Evolutionary conservation across 2,329 filamentous ascomycete species (phyloP).

Genomic region (Aaosphaeria arxii): DNA sequence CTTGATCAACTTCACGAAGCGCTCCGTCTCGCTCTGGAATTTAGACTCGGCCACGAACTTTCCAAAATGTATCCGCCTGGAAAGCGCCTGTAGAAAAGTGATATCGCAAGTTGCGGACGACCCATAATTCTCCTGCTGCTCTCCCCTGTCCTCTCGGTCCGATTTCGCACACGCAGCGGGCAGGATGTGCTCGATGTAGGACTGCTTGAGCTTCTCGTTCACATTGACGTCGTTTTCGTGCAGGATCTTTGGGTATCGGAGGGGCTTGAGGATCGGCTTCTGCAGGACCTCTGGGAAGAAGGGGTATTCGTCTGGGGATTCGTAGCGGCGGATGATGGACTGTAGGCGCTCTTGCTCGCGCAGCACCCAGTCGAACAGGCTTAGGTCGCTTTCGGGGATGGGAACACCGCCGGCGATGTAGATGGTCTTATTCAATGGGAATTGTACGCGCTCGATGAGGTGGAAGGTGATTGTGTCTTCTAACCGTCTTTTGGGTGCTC

Average conservation of each 20-base stretch:
- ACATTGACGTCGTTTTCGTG: constrained; percentile 88
- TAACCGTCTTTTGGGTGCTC: constrained; percentile 63
- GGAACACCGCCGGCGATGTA: constrained; percentile 77
- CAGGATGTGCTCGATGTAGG: constrained; percentile 80
- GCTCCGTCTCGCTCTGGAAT: constrained; percentile 78
- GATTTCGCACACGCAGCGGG: constrained; percentile 79
- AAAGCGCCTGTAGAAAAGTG: constrained; percentile 81
- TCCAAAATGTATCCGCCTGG: constrained; percentile 90
- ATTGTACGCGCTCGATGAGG: constrained; percentile 96
- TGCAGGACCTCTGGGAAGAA: constrained; percentile 87
- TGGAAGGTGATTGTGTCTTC: constrained; percentile 98
- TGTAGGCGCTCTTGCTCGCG: constrained; percentile 86
- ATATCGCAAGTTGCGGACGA: constrained; percentile 91
- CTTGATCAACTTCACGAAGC: constrained; percentile 79
- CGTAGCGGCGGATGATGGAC: constrained; percentile 88
- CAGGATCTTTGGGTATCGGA: constrained; percentile 84
- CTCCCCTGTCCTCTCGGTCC: constrained; percentile 74
- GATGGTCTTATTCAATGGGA: constrained; percentile 85
- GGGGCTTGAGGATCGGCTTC: constrained; percentile 77
- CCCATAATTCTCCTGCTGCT: constrained; percentile 91
- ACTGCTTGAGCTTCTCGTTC: constrained; percentile 80
- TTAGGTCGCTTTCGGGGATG: constrained; percentile 70
- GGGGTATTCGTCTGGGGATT: constrained; percentile 94
- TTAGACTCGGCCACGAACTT: constrained; percentile 98
- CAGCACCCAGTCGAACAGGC: constrained; percentile 93